Conservation (phyloP, 345 rosid species). For the Iberis pinnata region DNA sequence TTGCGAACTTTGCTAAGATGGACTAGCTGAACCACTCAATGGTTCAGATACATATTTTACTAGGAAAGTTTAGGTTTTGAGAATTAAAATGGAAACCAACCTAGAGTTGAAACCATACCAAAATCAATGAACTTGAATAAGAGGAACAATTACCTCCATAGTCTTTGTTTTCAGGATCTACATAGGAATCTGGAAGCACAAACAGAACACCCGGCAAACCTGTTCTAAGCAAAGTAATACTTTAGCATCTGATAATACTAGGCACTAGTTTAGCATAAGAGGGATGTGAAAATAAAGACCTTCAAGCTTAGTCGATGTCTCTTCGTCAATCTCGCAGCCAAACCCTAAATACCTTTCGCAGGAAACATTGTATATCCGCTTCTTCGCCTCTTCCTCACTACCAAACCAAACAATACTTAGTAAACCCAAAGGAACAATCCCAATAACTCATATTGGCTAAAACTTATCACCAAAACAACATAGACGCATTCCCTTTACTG, state of each 20-base stretch:
- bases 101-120: background rate
- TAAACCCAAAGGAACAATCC: too few relatives aligned
- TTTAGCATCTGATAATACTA: background rate
- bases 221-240: slow-evolving; percentile 24
- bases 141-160: slow-evolving; percentile 62
- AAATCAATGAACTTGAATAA: background rate
- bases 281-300: slow-evolving; percentile 33
- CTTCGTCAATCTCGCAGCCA: slow-evolving; percentile 94
- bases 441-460: too few relatives aligned
- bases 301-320: slow-evolving; percentile 86
- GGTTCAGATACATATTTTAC: too few relatives aligned
- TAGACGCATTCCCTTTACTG: too few relatives aligned
- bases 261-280: slow-evolving; percentile 5
- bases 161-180: slow-evolving; percentile 81
- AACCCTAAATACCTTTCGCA: slow-evolving; percentile 97
- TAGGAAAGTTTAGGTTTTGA: background rate
- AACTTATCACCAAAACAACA: too few relatives aligned
- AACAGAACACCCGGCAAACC: slow-evolving; percentile 86
- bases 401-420: slow-evolving; percentile 2
- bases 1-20: slow-evolving; percentile 47
- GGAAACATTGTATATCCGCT: slow-evolving; percentile 82
- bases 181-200: slow-evolving; percentile 90
- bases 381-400: slow-evolving; percentile 91
- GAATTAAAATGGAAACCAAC: background rate
- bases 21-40: background rate